Evolutionary conservation across 169 alveolate genomes (phyloP).

Genomic region (Cystoisospora suis): DNA sequence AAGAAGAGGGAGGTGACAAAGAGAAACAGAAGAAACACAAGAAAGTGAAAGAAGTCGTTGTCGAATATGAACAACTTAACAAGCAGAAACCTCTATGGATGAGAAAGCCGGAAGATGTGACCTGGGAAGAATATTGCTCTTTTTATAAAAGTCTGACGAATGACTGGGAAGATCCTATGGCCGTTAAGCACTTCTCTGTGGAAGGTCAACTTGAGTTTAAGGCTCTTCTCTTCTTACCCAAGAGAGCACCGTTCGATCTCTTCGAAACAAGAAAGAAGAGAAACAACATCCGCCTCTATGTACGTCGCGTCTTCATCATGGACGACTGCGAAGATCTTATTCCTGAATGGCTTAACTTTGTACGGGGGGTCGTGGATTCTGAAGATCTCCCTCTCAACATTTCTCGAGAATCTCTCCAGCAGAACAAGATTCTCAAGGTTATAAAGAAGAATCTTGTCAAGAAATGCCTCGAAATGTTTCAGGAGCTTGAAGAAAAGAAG

Average conservation of each 20-base stretch:
- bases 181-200: conserved; percentile 98
- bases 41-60: conserved; percentile 96
- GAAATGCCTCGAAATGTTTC: conserved; percentile 98
- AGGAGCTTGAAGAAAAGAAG: conserved; percentile 97
- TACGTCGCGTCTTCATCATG: conserved; percentile 99
- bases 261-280: conserved; percentile 99
- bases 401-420: conserved; percentile 98
- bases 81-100: conserved; percentile 99
- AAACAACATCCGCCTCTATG: conserved; percentile 98
- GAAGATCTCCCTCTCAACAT: conserved; percentile 99
- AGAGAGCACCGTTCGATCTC: conserved; percentile 99
- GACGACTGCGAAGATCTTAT: conserved; percentile 99
- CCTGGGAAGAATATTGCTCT: conserved; percentile 98
- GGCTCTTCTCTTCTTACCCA: conserved; percentile 98
- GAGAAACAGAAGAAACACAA: conserved; percentile 94
- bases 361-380: conserved; percentile 99
- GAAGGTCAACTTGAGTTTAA: conserved; percentile 99
- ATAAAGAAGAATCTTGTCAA: conserved; percentile 97
- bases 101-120: conserved; percentile 97
- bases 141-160: conserved; percentile 98
- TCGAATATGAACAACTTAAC: conserved; percentile 97
- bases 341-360: conserved; percentile 99
- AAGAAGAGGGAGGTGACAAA: conserved; percentile 85
- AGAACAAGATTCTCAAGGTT: conserved; percentile 98
- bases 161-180: conserved; percentile 99